These are phyloP conservation scores for Pichia kudriavzevii DNA, from an alignment of 1,139 yeast species.

Conservation along the genomic window DNA sequence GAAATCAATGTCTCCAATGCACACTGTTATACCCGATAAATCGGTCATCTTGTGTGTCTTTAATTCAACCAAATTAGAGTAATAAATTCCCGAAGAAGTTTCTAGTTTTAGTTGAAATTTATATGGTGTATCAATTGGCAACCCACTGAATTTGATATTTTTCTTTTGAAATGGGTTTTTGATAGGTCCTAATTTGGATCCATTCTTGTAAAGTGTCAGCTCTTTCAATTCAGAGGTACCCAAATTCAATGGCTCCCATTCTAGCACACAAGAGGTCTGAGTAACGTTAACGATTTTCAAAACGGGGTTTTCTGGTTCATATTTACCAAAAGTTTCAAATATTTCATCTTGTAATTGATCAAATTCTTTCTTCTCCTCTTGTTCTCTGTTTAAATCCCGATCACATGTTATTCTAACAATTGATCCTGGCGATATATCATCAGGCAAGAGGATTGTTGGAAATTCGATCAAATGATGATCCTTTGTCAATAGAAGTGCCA, in stretches of 20 bases:
- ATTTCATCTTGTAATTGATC: conserved; percentile 67
- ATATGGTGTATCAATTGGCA: conserved; percentile 79
- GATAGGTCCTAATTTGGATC: conserved; percentile 70
- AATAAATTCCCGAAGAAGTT: conserved; percentile 82
- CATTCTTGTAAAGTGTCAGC: conserved; percentile 72
- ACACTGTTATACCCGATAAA: conserved; percentile 84
- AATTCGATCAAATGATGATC: conserved; percentile 95
- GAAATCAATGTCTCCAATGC: conserved; percentile 68
- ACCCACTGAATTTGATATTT: conserved; percentile 83
- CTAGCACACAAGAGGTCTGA: conserved; percentile 89
- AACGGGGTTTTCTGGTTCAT: conserved; percentile 67
- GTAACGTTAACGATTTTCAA: conserved; percentile 71
- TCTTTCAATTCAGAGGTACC: conserved; percentile 81
- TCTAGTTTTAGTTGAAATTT: conserved; percentile 72
- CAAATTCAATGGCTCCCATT: conserved; percentile 82
- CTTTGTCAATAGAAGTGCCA: conserved; percentile 81
- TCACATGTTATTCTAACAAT: conserved; percentile 81
- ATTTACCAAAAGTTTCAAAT: conserved; percentile 60
- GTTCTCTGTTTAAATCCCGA: conserved; percentile 66
- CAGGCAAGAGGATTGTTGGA: conserved; percentile 87
- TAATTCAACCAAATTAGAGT: conserved; percentile 60
- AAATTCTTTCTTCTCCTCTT: conserved; percentile 51
- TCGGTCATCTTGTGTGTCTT: conserved; percentile 96
- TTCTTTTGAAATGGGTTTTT: conserved; percentile 78
- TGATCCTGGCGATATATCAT: conserved; percentile 90